Evolutionary conservation across 768 basidiomycete genomes (phyloP), one percentile per base, ranked within the genome.

Genomic region (Kwoniella mangroviensis): DNA sequence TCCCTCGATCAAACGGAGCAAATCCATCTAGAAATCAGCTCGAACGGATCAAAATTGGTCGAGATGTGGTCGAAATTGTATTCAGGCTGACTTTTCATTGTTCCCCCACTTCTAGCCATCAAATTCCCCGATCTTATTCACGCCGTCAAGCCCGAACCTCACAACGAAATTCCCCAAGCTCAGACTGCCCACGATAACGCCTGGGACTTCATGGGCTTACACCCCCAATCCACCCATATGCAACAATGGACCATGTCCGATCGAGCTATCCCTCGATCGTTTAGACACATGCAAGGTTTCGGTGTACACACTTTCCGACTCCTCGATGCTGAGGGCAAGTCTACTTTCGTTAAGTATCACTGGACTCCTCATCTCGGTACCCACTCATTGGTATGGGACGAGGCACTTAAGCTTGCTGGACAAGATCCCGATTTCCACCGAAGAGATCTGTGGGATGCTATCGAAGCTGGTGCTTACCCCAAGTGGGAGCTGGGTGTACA

Each of bases 391-490:
- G 85, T 91, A 5, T 96, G 94, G 93, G 93, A 96, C 71, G 94
- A 97, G 75, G 91, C 91, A 0, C 85, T 95, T 70, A 94, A 94
- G 80, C 87, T 95, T 53, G 75, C 71, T 43, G 83, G 83, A 12
- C 92, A 93, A 81, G 93, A 95, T 82, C 93, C 94, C 13, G 93
- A 94, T 82, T 95, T 92, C 83, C 93, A 94, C 72, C 88, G 92
- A 41, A 91, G 93, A 78, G 93, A 95, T 78, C 84, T 95, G 2
- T 87, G 88, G 62, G 93, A 94, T 75, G 93, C 93, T 6, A 94
- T 96, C 71, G 84, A 88, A 43, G 86, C 84, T 40, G 92, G 90
- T 3, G 85, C 86, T 1, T 90, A 85, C 76, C 89, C 94, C 9
- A 90, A 88, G 79, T 96, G 90, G 90, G 90, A 88, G 63, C 86